phyloP scores from a whole-genome alignment of 306 rosid species.

The Mucuna pruriens region DNA sequence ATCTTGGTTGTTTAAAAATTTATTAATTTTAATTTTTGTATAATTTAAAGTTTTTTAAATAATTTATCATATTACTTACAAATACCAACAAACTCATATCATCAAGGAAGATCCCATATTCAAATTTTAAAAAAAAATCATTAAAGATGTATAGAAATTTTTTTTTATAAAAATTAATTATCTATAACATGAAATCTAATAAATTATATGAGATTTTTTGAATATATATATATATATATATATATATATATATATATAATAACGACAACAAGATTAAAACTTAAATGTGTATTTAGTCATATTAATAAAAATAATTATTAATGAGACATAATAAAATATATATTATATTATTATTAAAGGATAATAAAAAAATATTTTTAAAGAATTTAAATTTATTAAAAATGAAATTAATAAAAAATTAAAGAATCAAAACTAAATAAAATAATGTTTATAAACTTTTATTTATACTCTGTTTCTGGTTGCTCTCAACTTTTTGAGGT shows the following conservation, averaged over 20 bases:
- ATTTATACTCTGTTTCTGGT: background rate
- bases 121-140: no score
- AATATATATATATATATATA: no score
- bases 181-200: no score
- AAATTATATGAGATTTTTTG: no score
- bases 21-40: no score
- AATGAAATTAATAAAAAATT: background rate
- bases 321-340: background rate
- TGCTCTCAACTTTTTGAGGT: background rate
- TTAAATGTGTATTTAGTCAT: background rate
- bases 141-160: no score
- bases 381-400: background rate
- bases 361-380: background rate
- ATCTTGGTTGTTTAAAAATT: background rate
- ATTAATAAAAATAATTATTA: background rate
- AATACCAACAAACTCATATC: no score
- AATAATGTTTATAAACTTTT: background rate
- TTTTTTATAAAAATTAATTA: no score
- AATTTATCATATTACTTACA: background rate
- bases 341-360: background rate
- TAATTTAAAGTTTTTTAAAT: background rate
- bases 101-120: no score
- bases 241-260: no score
- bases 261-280: no score
- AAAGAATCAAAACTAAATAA: background rate